Conservation (phyloP, 768 basidiomycete genomes). For the Suillus americanus region DNA sequence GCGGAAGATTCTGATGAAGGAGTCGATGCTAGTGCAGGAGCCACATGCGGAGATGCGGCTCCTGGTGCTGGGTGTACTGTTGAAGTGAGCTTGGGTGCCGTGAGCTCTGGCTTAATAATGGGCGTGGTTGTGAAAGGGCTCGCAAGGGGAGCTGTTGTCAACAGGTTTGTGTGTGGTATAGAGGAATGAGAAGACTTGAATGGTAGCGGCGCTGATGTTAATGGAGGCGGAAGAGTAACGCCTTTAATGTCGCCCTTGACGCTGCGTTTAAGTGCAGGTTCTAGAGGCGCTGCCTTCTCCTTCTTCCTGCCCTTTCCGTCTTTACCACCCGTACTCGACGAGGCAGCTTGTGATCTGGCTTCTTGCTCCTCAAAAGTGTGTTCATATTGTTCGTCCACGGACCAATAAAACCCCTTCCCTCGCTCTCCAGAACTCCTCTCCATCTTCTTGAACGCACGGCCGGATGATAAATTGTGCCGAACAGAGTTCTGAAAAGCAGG, state of each 20-base stretch:
- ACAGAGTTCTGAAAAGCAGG: slow-evolving; percentile 73
- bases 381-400: slow-evolving; percentile 73
- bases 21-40: slow-evolving; percentile 20
- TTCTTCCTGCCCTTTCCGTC: slow-evolving; percentile 53
- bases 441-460: slow-evolving; percentile 88
- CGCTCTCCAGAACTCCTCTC: slow-evolving; percentile 82
- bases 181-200: slow-evolving; percentile 6
- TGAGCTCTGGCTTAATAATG: slow-evolving; percentile 23
- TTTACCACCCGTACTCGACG: slow-evolving; percentile 32
- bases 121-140: slow-evolving; percentile 9
- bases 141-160: slow-evolving; percentile 10
- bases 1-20: slow-evolving; percentile 21
- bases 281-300: slow-evolving; percentile 51
- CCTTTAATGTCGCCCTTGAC: slow-evolving; percentile 63
- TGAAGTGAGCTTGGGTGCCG: slow-evolving; percentile 11
- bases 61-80: slow-evolving; percentile 13
- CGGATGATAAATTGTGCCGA: slow-evolving; percentile 92
- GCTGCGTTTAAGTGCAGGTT: slow-evolving; percentile 70
- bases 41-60: slow-evolving; percentile 10
- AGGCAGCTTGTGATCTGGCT: slow-evolving; percentile 38
- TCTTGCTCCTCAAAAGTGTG: slow-evolving; percentile 74
- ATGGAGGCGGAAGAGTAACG: slow-evolving; percentile 61
- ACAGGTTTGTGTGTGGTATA: slow-evolving; percentile 5
- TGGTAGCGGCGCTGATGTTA: slow-evolving; percentile 63
- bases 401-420: slow-evolving; percentile 94